Base-by-base conservation (phyloP, 1,284 basidiomycete genomes). In the Sporisorium iseilematis-ciliati region DNA sequence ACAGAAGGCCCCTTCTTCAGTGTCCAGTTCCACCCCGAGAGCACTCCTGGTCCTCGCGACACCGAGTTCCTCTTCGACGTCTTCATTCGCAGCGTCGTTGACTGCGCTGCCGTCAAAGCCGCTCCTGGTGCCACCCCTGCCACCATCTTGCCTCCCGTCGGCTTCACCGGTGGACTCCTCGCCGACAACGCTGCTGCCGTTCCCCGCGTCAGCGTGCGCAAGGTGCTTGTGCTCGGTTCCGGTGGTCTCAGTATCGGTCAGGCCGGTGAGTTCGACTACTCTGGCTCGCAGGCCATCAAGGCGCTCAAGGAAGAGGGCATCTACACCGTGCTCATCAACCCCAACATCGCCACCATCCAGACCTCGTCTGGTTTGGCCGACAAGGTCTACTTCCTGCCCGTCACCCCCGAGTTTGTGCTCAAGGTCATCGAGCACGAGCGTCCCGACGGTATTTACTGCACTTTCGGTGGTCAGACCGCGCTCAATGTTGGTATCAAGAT, bases 1-100 rank as follows among this genome's bases (percentile, higher is more conserved):
- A 91, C 92, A 75, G 90, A 91, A 84, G 80, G 73, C 35, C 96
- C 96, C 2, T 97, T 93, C 89, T 99, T 99, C 87, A 97, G 94
- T 43, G 96, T 99, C n/a, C 97, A 99, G 86, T 99, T 99, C 89
- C 97, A 99, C 86, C 97, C 97, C 41, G 97, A 99, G 86, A 96
- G 94, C 42, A 95, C 93, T 5, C 95, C 97, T n/a, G 97, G 97
- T 43, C 97, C 97, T 26, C 90, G 95, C 66, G 97, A 99, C 85
- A 99, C 97, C 64, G 97, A 99, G 86, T 99, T 97, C 88, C 89
- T 99, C 65, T 99, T 99, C 85, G 95, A 99, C 75, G 94, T 97
- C 46, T 99, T 99, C 89, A 91, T 99, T 82, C 90, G 92, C 85
- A 93, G 92, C 82, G 90, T 98, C 82, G 85, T 90, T 42, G 92